These are phyloP conservation scores for Fusarium stilboides DNA, from an alignment of 2,329 filamentous ascomycete species.

Conservation along the genomic window DNA sequence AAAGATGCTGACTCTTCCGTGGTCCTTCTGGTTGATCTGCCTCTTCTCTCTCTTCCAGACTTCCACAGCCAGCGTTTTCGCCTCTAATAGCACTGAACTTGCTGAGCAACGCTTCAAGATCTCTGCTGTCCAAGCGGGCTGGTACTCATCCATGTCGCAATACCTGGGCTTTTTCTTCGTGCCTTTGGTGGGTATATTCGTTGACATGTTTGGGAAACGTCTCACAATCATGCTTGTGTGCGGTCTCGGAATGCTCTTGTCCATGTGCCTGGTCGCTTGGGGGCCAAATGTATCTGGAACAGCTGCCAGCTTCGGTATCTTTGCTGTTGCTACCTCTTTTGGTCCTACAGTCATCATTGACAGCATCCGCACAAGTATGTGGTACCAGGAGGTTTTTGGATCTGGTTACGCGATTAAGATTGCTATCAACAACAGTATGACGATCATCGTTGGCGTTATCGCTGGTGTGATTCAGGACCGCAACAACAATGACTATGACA, in stretches of 20 bases:
- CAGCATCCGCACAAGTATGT: constrained; percentile 71
- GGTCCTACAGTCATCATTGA: constrained; percentile 74
- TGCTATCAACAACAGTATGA: constrained; percentile 75
- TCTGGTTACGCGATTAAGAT: constrained; percentile 73
- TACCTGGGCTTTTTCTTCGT: constrained; percentile 72
- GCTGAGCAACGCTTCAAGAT: constrained; percentile 72
- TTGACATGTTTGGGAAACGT: constrained; percentile 70
- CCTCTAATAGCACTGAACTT: constrained; percentile 72
- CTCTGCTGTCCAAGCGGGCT: constrained; percentile 69
- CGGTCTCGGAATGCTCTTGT: constrained; percentile 63
- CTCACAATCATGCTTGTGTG: constrained; percentile 68
- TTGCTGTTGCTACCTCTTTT: constrained; percentile 68
- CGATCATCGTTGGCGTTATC: constrained; percentile 71
- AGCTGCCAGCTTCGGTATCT: constrained; percentile 72
- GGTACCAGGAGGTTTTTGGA: constrained; percentile 73
- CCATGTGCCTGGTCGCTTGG: constrained; percentile 71
- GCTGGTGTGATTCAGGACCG: constrained; percentile 72
- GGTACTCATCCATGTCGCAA: constrained; percentile 71
- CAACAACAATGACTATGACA: constrained; percentile 69
- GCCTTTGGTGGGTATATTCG: constrained; percentile 68
- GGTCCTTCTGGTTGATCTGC: constrained; percentile 72
- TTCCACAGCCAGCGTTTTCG: constrained; percentile 67
- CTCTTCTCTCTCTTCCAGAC: constrained; percentile 72
- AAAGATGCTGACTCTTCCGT: constrained; percentile 71
- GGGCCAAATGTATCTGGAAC: constrained; percentile 65